phyloP scores from a whole-genome alignment of 305 asterid genomes.

The Fraxinus albicans region DNA sequence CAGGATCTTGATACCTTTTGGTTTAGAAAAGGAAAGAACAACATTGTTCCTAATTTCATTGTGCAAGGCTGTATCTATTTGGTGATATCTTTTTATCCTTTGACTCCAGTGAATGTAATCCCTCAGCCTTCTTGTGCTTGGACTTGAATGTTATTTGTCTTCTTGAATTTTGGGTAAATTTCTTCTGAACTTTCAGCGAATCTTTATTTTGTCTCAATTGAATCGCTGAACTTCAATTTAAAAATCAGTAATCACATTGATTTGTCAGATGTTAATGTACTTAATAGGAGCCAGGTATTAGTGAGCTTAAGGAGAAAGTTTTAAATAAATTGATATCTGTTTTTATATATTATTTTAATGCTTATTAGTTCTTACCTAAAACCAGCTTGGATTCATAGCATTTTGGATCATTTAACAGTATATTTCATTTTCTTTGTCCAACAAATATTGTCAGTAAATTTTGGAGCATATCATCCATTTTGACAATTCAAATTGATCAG shows the following conservation, averaged over 20 bases:
- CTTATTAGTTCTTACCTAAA: background rate
- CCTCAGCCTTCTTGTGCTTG: background rate
- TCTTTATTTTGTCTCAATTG: background rate
- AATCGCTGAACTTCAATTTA: background rate
- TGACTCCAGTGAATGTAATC: background rate
- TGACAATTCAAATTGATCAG: background rate
- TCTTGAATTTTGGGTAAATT: background rate
- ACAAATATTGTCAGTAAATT: too few relatives aligned
- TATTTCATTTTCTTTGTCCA: too few relatives aligned
- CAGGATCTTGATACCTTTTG: slow-evolving; percentile 19
- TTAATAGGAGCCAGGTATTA: background rate
- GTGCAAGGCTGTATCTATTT: slow-evolving; percentile 8
- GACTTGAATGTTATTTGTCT: background rate
- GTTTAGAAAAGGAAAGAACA: background rate
- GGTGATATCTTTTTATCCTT: background rate
- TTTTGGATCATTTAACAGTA: background rate
- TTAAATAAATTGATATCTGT: background rate
- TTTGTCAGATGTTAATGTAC: background rate
- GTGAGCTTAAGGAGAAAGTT: background rate
- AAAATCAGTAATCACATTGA: background rate
- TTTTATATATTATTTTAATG: too few relatives aligned
- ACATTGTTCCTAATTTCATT: slow-evolving; percentile 1
- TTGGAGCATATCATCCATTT: too few relatives aligned
- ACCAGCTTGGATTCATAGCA: background rate
- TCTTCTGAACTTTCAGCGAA: background rate